A percentile compares a stretch with the other conserved stretches of the same genome.
Evolutionary conservation across 441 rosid genomes (phyloP).

Genomic region (Erodium chrysanthum): DNA sequence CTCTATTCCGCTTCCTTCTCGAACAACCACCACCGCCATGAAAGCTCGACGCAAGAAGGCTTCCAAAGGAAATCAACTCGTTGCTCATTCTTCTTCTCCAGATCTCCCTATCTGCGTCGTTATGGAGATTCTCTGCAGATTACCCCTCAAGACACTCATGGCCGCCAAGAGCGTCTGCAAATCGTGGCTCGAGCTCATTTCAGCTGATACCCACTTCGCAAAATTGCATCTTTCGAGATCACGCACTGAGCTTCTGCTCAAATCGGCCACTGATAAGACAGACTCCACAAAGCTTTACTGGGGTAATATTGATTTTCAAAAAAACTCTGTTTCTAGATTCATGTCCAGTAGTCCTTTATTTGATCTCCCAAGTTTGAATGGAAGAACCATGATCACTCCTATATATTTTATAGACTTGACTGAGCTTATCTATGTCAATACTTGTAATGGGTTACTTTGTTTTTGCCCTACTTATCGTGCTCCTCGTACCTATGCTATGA

Average conservation of each 20-base stretch:
- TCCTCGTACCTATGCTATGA: not conserved
- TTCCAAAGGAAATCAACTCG: not conserved
- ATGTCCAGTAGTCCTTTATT: not conserved
- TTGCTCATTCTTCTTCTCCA: not conserved
- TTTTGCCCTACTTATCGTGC: too few relatives aligned
- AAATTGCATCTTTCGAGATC: slow-evolving; percentile 1
- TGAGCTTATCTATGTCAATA: not conserved
- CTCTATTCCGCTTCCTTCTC: too few relatives aligned
- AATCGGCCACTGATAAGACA: too few relatives aligned
- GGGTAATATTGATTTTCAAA: not conserved
- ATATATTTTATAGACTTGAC: too few relatives aligned
- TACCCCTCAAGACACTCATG: not conserved
- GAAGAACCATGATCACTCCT: too few relatives aligned
- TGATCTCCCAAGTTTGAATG: too few relatives aligned
- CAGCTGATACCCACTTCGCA: not conserved
- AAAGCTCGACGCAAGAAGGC: not conserved
- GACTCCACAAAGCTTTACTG: not conserved
- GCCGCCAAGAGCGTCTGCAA: not conserved
- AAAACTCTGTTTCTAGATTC: not conserved
- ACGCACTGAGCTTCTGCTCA: not conserved
- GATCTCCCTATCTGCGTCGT: not conserved
- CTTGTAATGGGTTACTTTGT: not conserved
- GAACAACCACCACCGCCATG: not conserved
- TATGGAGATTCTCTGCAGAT: not conserved
- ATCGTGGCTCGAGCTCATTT: not conserved